Evolutionary conservation across 1,284 basidiomycete species (phyloP).

Genomic region (Trichosporon faecale): DNA sequence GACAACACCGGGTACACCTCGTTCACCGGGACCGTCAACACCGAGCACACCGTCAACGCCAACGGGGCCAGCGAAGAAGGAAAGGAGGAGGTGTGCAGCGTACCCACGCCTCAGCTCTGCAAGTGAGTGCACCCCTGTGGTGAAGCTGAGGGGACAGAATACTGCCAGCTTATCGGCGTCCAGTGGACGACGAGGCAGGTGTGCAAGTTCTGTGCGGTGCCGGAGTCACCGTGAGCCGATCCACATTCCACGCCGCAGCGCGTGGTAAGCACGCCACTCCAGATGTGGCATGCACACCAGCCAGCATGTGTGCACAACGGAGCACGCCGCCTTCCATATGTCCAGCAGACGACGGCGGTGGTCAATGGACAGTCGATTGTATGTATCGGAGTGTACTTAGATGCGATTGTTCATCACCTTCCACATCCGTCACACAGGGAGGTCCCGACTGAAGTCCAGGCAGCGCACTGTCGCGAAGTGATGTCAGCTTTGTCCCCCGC

Average conservation of each 20-base stretch:
- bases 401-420: neutral
- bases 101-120: neutral
- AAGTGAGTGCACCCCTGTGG: neutral
- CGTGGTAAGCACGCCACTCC: neutral
- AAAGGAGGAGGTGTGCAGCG: neutral
- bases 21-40: neutral
- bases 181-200: conserved; percentile 6
- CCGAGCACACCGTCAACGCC: neutral
- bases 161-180: neutral
- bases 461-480: neutral
- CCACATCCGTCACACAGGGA: neutral
- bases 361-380: neutral
- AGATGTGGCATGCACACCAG: no score
- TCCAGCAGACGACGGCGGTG: neutral
- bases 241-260: neutral
- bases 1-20: neutral
- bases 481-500: neutral
- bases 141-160: neutral
- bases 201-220: conserved; percentile 2
- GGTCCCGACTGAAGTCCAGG: neutral
- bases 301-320: neutral
- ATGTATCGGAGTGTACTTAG: neutral
- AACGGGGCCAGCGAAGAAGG: neutral
- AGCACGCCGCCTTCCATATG: neutral
- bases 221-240: neutral